These are phyloP conservation scores for Eucalyptus sp. DNA, from an alignment of 345 rosid genomes.

Conservation along the genomic window DNA sequence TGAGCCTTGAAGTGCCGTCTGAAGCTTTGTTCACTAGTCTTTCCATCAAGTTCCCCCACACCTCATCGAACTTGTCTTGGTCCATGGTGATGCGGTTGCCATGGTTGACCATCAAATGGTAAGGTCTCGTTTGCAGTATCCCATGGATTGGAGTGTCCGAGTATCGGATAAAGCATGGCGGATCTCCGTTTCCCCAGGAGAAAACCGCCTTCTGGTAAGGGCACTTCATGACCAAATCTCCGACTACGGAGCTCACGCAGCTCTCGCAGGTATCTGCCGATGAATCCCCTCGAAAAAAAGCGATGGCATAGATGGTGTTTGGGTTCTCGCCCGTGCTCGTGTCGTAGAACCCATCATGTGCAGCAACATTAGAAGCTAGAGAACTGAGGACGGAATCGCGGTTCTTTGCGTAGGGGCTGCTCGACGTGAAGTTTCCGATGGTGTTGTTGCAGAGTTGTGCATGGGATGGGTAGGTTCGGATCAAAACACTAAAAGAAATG, in stretches of 20 bases:
- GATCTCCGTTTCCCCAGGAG: constrained; percentile 4
- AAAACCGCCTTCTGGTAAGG: constrained; percentile 22
- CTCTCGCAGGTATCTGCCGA: constrained; percentile 7
- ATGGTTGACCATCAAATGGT: background rate
- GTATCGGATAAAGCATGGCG: constrained; percentile 27
- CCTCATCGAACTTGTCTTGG: constrained; percentile 2
- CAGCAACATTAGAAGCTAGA: background rate
- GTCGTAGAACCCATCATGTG: background rate
- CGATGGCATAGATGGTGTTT: constrained; percentile 2
- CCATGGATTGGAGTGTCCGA: constrained; percentile 12
- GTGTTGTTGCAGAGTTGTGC: background rate
- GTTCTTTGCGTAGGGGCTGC: constrained; percentile 7
- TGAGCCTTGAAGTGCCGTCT: constrained; percentile 7
- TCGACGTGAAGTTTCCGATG: background rate
- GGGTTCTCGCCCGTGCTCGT: background rate
- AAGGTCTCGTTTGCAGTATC: constrained; percentile 2
- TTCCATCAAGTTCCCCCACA: constrained; percentile 15
- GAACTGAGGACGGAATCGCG: constrained; percentile 1
- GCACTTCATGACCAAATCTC: constrained; percentile 5
- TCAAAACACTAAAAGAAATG: background rate
- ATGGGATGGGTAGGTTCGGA: background rate
- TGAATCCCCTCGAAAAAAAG: constrained; percentile 18
- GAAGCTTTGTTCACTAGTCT: constrained; percentile 1
- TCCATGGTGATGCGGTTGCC: background rate
- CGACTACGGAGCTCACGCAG: constrained; percentile 1